Conservation (phyloP, 768 basidiomycete genomes). For the Multifurca ochricompacta region DNA sequence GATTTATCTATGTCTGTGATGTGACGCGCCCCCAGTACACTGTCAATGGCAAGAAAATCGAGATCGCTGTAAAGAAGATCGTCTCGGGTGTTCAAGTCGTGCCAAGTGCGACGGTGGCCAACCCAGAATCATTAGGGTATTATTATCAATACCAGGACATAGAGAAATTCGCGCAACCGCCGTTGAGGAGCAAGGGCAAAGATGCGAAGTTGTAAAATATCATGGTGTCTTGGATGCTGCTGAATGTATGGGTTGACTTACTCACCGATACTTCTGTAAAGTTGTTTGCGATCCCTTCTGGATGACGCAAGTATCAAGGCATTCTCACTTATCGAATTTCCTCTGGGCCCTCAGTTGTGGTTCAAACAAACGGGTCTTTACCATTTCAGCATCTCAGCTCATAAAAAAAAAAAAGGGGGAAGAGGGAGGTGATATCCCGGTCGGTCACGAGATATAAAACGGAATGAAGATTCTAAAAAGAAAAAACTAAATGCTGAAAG, state of each 20-base stretch:
- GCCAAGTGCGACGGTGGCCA: conserved; percentile 70
- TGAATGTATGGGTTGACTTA: background rate
- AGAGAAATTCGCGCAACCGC: conserved; percentile 26
- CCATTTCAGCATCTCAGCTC: too few relatives aligned
- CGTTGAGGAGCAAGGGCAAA: background rate
- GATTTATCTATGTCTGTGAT: background rate
- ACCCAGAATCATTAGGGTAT: conserved; percentile 55
- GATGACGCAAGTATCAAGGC: too few relatives aligned
- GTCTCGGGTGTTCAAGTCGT: conserved; percentile 56
- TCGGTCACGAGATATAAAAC: too few relatives aligned
- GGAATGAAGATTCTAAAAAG: too few relatives aligned
- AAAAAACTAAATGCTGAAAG: too few relatives aligned
- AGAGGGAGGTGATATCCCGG: too few relatives aligned
- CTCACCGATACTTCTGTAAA: too few relatives aligned
- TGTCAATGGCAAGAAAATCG: conserved; percentile 71
- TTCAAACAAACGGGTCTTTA: too few relatives aligned
- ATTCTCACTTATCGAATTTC: too few relatives aligned
- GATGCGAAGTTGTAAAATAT: background rate
- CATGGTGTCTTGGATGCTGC: background rate
- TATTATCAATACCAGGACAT: conserved; percentile 59
- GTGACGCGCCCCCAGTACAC: conserved; percentile 44
- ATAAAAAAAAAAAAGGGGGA: too few relatives aligned
- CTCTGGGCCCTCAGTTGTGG: too few relatives aligned
- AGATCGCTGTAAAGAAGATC: conserved; percentile 73
- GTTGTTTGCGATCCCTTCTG: too few relatives aligned